phyloP scores from a whole-genome alignment of 768 basidiomycete species.

The Saitozyma sp. region DNA sequence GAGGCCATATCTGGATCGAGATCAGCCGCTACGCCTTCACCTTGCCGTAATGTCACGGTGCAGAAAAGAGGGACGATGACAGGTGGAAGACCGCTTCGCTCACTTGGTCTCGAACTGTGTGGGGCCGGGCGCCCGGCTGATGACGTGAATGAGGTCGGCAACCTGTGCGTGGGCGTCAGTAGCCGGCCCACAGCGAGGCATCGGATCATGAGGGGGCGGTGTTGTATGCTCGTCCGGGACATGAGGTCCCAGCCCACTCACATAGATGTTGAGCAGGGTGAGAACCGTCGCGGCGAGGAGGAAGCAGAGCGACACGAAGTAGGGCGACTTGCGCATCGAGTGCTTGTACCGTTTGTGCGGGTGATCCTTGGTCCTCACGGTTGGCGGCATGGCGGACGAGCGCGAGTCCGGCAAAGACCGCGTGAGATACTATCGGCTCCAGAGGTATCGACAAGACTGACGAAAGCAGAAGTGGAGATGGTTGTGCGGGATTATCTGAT shows the following conservation, averaged over 20 bases:
- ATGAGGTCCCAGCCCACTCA: conserved; percentile 14
- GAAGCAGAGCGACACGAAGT: conserved; percentile 42
- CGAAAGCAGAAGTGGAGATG: no score
- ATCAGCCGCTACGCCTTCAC: no score
- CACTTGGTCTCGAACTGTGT: conserved; percentile 48
- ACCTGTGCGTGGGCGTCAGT: conserved; percentile 16
- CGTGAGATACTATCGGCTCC: no score
- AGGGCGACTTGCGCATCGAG: conserved; percentile 43
- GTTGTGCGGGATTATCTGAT: no score
- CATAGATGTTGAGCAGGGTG: conserved; percentile 47
- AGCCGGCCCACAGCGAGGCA: not conserved
- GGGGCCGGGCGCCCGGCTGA: conserved; percentile 38
- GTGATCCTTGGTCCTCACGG: no score
- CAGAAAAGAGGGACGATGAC: no score
- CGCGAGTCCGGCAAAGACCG: no score
- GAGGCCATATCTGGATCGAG: conserved; percentile 41
- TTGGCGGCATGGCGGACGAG: no score
- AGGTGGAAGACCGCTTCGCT: conserved; percentile 8
- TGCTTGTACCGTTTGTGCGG: conserved; percentile 23
- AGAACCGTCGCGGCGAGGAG: conserved; percentile 43
- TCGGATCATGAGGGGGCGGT: not conserved
- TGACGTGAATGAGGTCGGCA: conserved; percentile 43
- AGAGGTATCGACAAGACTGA: no score
- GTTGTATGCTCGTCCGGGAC: not conserved
- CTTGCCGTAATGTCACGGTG: no score